Conservation (phyloP, 2,329 filamentous ascomycete genomes). For the Penicillium sp. region DNA sequence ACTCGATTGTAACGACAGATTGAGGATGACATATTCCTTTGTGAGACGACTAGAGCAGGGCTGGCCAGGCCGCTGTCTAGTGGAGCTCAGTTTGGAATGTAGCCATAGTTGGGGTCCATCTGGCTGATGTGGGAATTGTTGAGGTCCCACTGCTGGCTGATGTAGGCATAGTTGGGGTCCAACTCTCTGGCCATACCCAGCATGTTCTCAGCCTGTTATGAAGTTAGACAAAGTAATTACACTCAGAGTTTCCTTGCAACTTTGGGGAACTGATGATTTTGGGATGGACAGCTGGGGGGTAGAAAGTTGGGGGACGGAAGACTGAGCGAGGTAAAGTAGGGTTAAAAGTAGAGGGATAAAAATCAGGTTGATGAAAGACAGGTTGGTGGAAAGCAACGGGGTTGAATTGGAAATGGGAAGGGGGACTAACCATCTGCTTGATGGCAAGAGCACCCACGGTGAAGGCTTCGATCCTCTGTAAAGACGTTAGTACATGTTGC, state of each 20-base stretch:
- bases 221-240: background rate
- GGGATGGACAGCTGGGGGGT: background rate
- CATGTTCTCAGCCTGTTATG: background rate
- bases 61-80: background rate
- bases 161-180: background rate
- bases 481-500: background rate
- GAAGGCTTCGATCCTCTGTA: background rate
- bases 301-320: background rate
- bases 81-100: background rate
- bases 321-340: background rate
- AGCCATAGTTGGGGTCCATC: background rate
- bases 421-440: background rate
- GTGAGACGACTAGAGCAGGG: background rate
- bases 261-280: background rate
- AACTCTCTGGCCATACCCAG: background rate
- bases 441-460: background rate
- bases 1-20: background rate
- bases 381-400: background rate
- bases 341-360: background rate
- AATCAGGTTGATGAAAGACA: background rate
- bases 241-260: background rate
- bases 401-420: background rate
- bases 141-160: no score
- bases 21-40: background rate
- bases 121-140: no score